phyloP scores from a whole-genome alignment of 345 rosid species.

The Brassica napus region Da-Ae NC_063440.1:28015001-28015500 shows the following conservation, averaged over 20 bases:
- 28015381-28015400: not conserved
- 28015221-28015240: slow-evolving; percentile 71
- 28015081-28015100: slow-evolving; percentile 74
- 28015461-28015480: not conserved
- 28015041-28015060: slow-evolving; percentile 53
- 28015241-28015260: slow-evolving; percentile 82
- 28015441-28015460: not conserved
- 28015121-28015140: slow-evolving; percentile 58
- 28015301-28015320: not conserved
- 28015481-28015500: slow-evolving; percentile 1
- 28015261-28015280: not conserved
- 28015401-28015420: not conserved
- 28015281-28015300: not conserved
- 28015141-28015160: slow-evolving; percentile 38
- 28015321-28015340: not conserved
- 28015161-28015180: slow-evolving; percentile 30
- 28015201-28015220: slow-evolving; percentile 43
- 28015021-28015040: slow-evolving; percentile 39
- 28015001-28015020: slow-evolving; percentile 25
- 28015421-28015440: slow-evolving; percentile 11
- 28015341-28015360: not conserved
- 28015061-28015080: slow-evolving; percentile 63
- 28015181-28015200: slow-evolving; percentile 36
- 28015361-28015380: slow-evolving; percentile 17
- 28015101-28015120: slow-evolving; percentile 64